Conservation (phyloP, 208 protist genomes). For the Leishmania major region DNA sequence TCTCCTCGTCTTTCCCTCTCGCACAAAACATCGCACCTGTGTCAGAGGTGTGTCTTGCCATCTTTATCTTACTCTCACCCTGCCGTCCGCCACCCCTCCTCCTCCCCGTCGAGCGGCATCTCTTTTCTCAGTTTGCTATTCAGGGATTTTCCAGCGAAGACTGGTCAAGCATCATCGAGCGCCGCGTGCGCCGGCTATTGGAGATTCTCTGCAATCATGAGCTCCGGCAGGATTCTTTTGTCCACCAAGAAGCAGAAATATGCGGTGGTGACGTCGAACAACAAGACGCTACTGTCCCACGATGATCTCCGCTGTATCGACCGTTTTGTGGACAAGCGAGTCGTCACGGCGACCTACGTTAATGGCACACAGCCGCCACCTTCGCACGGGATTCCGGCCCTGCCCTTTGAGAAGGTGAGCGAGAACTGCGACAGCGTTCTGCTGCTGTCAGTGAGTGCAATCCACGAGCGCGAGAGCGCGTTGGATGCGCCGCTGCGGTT, state of each 20-base stretch:
- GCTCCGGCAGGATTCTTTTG: slow-evolving; percentile 28
- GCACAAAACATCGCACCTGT: neutral
- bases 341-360: slow-evolving; percentile 31
- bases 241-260: slow-evolving; percentile 65
- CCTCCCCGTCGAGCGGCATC: neutral
- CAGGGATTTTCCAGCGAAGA: neutral
- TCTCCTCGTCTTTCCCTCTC: slow-evolving; percentile 1
- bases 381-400: slow-evolving; percentile 52
- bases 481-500: slow-evolving; percentile 86
- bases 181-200: neutral
- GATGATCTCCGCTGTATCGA: slow-evolving; percentile 59
- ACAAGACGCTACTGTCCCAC: slow-evolving; percentile 50
- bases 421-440: slow-evolving; percentile 58
- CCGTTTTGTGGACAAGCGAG: slow-evolving; percentile 54
- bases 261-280: slow-evolving; percentile 50
- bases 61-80: slow-evolving; percentile 11
- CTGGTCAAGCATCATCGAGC: neutral
- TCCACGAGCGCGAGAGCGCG: slow-evolving; percentile 61
- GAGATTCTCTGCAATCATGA: slow-evolving; percentile 13
- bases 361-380: slow-evolving; percentile 31
- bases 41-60: neutral
- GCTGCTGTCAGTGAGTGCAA: slow-evolving; percentile 42
- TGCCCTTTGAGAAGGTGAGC: slow-evolving; percentile 61
- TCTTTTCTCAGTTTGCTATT: slow-evolving; percentile 1
- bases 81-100: neutral